These are phyloP conservation scores for Solanum chacoense DNA, from an alignment of 305 asterid genomes.

Conservation along the genomic window DNA sequence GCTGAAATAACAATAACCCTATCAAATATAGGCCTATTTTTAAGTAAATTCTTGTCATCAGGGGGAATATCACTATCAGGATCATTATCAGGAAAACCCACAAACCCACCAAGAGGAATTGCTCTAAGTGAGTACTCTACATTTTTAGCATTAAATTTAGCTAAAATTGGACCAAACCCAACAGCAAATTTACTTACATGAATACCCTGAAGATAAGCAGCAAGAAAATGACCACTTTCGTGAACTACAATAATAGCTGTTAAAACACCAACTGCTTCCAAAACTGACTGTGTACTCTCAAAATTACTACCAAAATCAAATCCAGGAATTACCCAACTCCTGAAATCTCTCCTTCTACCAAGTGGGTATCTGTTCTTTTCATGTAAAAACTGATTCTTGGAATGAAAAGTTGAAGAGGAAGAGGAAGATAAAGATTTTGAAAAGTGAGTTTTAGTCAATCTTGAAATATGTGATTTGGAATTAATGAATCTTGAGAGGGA, in stretches of 20 bases:
- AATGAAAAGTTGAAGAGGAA: constrained; percentile 15
- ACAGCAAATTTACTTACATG: constrained; percentile 95
- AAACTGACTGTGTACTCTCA: constrained; percentile 68
- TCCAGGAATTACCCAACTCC: constrained; percentile 45
- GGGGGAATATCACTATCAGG: constrained; percentile 92
- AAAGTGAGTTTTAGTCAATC: constrained; percentile 21
- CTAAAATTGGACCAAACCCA: constrained; percentile 96
- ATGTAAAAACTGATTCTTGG: constrained; percentile 18
- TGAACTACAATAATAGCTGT: constrained; percentile 88
- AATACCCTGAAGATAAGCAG: constrained; percentile 89
- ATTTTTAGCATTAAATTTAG: constrained; percentile 67
- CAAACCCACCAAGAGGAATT: constrained; percentile 94
- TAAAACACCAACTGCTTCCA: constrained; percentile 72
- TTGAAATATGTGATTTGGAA: constrained; percentile 43
- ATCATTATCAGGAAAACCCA: constrained; percentile 95
- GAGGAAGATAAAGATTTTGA: constrained; percentile 21
- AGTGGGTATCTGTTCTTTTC: constrained; percentile 13
- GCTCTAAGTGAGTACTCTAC: constrained; percentile 93
- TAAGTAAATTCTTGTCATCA: constrained; percentile 71
- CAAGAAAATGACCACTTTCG: constrained; percentile 86
- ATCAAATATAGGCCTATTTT: constrained; percentile 79
- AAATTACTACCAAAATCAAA: constrained; percentile 53
- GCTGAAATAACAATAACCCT: constrained; percentile 87
- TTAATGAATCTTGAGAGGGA: constrained; percentile 29
- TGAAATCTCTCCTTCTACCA: constrained; percentile 23